These are phyloP conservation scores for Sarocladium strictum DNA, from an alignment of 2,329 filamentous ascomycete genomes.

Conservation along the genomic window DNA sequence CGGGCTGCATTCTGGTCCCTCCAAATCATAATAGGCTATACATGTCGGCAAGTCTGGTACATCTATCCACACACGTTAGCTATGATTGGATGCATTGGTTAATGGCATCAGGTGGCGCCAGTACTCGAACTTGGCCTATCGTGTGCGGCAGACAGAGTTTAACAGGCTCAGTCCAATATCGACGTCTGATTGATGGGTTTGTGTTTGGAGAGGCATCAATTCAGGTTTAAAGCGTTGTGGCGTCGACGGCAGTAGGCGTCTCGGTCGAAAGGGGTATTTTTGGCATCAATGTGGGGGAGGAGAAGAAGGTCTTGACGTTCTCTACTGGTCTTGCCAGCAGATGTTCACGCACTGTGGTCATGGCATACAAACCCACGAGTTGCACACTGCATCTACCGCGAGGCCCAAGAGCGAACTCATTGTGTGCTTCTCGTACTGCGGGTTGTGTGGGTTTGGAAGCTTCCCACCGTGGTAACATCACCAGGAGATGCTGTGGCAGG, in stretches of 20 bases:
- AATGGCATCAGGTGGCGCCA: not conserved
- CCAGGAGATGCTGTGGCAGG: not conserved
- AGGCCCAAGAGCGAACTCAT: not conserved
- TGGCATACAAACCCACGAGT: not conserved
- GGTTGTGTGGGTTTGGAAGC: not conserved
- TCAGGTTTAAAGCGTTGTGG: conserved; percentile 3
- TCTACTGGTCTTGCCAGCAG: no score
- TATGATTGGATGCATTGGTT: conserved; percentile 7
- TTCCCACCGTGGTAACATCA: not conserved
- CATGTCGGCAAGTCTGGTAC: not conserved
- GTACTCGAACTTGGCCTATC: not conserved
- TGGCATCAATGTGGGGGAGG: not conserved
- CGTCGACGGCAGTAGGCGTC: not conserved
- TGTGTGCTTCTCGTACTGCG: no score
- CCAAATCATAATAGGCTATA: not conserved
- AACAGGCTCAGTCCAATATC: not conserved
- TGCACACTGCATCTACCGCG: not conserved
- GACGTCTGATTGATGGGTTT: not conserved
- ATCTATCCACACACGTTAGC: not conserved
- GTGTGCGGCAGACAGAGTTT: not conserved
- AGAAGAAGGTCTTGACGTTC: no score
- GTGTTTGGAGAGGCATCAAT: not conserved
- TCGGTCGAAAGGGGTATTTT: not conserved
- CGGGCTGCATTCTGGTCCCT: not conserved
- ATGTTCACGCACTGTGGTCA: not conserved